Evolutionary conservation across 768 basidiomycete species (phyloP).

Genomic region (Tephrocybe sp.): DNA sequence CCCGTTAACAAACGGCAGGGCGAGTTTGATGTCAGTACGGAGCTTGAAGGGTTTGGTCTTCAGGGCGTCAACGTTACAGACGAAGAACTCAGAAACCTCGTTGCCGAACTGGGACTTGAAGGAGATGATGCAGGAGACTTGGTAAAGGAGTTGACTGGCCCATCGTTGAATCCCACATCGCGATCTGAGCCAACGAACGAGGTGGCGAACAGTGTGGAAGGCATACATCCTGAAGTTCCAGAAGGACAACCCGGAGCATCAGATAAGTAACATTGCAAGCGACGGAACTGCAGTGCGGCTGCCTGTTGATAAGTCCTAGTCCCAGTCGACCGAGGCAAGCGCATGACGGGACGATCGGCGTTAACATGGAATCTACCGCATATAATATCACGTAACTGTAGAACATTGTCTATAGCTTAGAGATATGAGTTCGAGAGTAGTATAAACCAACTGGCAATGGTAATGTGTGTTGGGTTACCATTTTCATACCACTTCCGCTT

Average conservation of each 20-base stretch:
- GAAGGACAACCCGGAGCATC: too few species aligned
- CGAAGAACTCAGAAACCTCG: conserved; percentile 68
- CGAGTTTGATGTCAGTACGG: conserved; percentile 65
- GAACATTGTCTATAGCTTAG: too few species aligned
- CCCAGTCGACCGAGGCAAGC: neutral
- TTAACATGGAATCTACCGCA: too few species aligned
- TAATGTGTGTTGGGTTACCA: too few species aligned
- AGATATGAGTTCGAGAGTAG: too few species aligned
- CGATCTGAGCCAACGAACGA: neutral
- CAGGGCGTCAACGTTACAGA: conserved; percentile 78
- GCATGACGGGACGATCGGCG: too few species aligned
- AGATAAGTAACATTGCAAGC: too few species aligned
- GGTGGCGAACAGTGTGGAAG: neutral
- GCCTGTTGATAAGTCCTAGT: too few species aligned
- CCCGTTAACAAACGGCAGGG: conserved; percentile 59
- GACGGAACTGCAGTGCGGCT: too few species aligned
- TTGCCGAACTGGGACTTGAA: conserved; percentile 74
- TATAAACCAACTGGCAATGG: too few species aligned
- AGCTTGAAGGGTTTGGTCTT: conserved; percentile 68
- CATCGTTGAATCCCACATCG: conserved; percentile 11
- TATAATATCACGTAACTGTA: too few species aligned
- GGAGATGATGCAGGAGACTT: conserved; percentile 78
- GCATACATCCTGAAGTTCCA: neutral
- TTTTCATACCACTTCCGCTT: too few species aligned
- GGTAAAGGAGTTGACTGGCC: conserved; percentile 56